phyloP scores from a whole-genome alignment of 306 rosid species.

The Delonix regia region DNA sequence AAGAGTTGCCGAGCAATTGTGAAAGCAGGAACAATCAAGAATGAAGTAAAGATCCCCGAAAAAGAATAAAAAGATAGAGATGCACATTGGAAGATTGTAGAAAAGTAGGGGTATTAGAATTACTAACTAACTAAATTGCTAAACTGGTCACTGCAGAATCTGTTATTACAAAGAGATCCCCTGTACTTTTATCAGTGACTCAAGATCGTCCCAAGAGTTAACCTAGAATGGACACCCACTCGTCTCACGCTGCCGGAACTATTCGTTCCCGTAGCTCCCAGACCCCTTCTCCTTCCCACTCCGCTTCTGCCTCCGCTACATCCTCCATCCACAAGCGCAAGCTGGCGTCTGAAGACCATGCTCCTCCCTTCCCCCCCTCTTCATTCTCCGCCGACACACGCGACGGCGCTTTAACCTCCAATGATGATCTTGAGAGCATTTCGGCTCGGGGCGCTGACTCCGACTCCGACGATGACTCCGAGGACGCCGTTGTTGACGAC shows the following conservation, averaged over 20 bases:
- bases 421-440: slow-evolving; percentile 95
- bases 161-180: not conserved
- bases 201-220: not conserved
- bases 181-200: not conserved
- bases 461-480: slow-evolving; percentile 89
- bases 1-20: too few species aligned
- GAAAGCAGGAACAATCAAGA: too few species aligned
- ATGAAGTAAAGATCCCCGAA: too few species aligned
- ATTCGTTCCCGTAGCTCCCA: slow-evolving; percentile 91
- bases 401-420: slow-evolving; percentile 89
- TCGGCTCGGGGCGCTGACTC: slow-evolving; percentile 86
- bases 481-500: slow-evolving; percentile 66
- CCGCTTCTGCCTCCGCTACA: slow-evolving; percentile 92
- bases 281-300: slow-evolving; percentile 94
- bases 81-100: too few species aligned
- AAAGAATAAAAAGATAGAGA: too few species aligned
- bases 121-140: not conserved
- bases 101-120: too few species aligned
- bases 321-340: slow-evolving; percentile 92
- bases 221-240: slow-evolving; percentile 70
- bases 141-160: not conserved
- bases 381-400: slow-evolving; percentile 93
- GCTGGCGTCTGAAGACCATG: slow-evolving; percentile 79
- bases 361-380: slow-evolving; percentile 89
- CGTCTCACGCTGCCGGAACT: slow-evolving; percentile 71